Conservation (phyloP, 345 rosid species). For the Eucalyptus curtisii region DNA sequence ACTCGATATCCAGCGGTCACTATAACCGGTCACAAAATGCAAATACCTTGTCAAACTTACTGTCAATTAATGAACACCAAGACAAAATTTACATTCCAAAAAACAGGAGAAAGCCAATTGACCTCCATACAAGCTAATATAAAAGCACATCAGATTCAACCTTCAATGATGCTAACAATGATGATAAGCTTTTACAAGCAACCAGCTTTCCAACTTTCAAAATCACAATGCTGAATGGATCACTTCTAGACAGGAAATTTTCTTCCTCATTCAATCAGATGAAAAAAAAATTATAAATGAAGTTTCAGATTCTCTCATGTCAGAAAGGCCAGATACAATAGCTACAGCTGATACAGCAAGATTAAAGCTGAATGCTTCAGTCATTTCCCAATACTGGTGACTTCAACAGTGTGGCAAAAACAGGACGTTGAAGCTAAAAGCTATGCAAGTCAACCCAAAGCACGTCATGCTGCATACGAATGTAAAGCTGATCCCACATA, state of each 20-base stretch:
- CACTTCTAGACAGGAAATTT: not conserved
- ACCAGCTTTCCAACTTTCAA: not conserved
- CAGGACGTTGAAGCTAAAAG: not conserved
- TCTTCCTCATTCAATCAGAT: not conserved
- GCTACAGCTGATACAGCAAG: not conserved
- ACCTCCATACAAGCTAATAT: not conserved
- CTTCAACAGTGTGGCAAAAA: not conserved
- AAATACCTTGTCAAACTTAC: not conserved
- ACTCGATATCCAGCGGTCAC: not conserved
- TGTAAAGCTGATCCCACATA: not conserved
- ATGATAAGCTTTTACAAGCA: not conserved
- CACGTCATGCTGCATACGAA: not conserved
- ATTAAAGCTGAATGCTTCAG: not conserved
- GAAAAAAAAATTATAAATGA: not conserved
- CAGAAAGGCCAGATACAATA: not conserved
- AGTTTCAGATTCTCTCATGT: not conserved
- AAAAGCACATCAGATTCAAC: not conserved
- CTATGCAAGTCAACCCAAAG: not conserved
- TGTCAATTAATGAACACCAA: not conserved
- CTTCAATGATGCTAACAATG: not conserved
- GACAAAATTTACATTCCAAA: not conserved
- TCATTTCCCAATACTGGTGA: not conserved
- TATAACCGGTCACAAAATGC: not conserved
- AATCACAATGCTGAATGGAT: not conserved
- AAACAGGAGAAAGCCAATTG: not conserved